Evolutionary conservation across 2,329 filamentous ascomycete species (phyloP).

Genomic region (Fusarium continuum): DNA sequence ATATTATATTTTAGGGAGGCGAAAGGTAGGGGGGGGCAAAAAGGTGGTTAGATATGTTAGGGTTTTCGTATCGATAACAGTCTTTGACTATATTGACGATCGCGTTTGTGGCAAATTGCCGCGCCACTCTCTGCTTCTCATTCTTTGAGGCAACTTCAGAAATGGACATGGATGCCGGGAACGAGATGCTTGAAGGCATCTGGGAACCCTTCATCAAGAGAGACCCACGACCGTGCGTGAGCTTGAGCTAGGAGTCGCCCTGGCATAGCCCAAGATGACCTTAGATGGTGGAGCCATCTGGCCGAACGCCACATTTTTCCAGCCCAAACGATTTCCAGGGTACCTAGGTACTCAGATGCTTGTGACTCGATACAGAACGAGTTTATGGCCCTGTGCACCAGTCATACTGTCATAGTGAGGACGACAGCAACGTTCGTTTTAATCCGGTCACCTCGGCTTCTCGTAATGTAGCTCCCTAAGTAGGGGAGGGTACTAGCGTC

Average conservation of each 20-base stretch:
- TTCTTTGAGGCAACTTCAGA: conserved; percentile 6
- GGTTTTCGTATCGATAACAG: conserved; percentile 13
- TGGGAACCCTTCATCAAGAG: conserved; percentile 31
- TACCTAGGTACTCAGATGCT: conserved; percentile 20
- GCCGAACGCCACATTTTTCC: conserved; percentile 39
- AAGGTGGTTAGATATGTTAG: too few relatives aligned
- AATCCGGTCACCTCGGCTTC: not conserved
- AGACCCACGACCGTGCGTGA: conserved; percentile 37
- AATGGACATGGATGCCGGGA: conserved; percentile 22
- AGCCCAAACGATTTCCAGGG: conserved; percentile 35
- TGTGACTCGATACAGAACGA: conserved; percentile 1
- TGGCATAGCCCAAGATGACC: conserved; percentile 31
- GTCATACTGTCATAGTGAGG: not conserved
- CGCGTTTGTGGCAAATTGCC: conserved; percentile 19
- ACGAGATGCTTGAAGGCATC: conserved; percentile 29
- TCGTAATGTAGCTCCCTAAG: conserved; percentile 4
- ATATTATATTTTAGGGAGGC: too few relatives aligned
- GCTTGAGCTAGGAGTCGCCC: conserved; percentile 33
- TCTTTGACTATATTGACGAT: conserved; percentile 6
- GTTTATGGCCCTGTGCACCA: not conserved
- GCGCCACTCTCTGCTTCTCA: conserved; percentile 1
- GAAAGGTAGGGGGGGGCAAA: too few relatives aligned
- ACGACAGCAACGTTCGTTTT: not conserved
- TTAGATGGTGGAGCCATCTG: conserved; percentile 37
- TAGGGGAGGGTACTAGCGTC: conserved; percentile 19